Base-by-base conservation (phyloP, 78 protist genomes). In the Dictyostelium firmibasis region DNA sequence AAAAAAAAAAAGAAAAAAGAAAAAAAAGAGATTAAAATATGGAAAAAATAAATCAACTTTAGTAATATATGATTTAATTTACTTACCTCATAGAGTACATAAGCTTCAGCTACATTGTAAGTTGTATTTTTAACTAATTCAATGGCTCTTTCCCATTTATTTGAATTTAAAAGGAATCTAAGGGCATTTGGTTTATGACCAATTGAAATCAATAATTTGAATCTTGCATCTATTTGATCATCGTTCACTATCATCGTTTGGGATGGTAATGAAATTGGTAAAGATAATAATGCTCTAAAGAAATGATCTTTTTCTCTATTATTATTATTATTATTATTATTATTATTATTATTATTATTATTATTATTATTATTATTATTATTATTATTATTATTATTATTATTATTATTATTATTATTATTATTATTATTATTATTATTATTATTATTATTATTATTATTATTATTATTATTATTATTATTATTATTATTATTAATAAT, bases 181-280 rank as follows among this genome's bases (percentile, higher is more conserved):
- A 89, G 83, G 20, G 94, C 94, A 67, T 89, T 89, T 33, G 94
- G 69, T 64, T 78, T 89, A 33, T 89, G 94, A 8, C 86, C 94
- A 29, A 89, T 81, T 29, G 94, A 84, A 67, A 74, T 64, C 9
- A 89, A 85, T 47, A 89, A 33, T 70, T 89, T 81, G 47, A 81
- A 89, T 69, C 74, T 78, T 14, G 87, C 79, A 3, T 89, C 94
- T 9, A 89, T 89, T 62, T 41, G 43, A 23, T 72, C 50, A 35
- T 89, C 74, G 25, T 79, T 67, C 18, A 25, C 27, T 16, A 23
- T 14, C 23, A n/a, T 23, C 20, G 53, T 23, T 23, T 20, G 20
- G 4, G 67, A 13, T 27, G 94, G 94, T 25, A 69, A 27, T 10
- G 27, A 8, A 16, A 60, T 69, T 57, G 94, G 94, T 29, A 89